Evolutionary conservation across 225 moss, liverwort and hornwort genomes (phyloP).

Genomic region (Marchantia paleacea): DNA sequence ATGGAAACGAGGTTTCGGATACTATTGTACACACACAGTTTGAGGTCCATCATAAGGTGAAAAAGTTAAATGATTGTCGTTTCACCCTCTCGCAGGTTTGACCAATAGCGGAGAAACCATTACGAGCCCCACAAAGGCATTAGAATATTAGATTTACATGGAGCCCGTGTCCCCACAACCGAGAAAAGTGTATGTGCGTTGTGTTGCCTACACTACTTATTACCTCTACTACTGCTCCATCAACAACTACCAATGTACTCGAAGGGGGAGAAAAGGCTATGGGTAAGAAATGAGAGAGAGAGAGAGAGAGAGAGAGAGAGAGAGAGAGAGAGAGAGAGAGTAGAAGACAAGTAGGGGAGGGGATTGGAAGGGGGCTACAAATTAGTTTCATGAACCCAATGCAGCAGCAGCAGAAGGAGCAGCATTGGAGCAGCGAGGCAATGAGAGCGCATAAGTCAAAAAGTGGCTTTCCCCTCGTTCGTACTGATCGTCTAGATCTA

Average conservation of each 20-base stretch:
- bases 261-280: not conserved
- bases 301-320: not conserved
- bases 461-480: not conserved
- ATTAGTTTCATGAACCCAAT: not conserved
- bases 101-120: not conserved
- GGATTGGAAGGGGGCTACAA: too few relatives aligned
- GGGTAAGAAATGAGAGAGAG: not conserved
- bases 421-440: not conserved
- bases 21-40: not conserved
- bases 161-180: not conserved
- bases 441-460: conserved; percentile 4
- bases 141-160: not conserved
- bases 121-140: not conserved
- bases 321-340: not conserved
- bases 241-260: too few relatives aligned
- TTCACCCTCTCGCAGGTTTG: not conserved
- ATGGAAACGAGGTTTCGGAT: not conserved
- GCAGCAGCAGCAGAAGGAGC: not conserved
- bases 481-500: not conserved
- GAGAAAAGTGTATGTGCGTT: not conserved
- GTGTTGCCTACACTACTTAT: not conserved
- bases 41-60: not conserved
- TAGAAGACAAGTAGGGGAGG: too few relatives aligned
- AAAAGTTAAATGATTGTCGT: conserved; percentile 2
- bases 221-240: not conserved